Evolutionary conservation across 2,329 filamentous ascomycete species (phyloP).

Genomic region (Colletotrichum tropicicola): DNA sequence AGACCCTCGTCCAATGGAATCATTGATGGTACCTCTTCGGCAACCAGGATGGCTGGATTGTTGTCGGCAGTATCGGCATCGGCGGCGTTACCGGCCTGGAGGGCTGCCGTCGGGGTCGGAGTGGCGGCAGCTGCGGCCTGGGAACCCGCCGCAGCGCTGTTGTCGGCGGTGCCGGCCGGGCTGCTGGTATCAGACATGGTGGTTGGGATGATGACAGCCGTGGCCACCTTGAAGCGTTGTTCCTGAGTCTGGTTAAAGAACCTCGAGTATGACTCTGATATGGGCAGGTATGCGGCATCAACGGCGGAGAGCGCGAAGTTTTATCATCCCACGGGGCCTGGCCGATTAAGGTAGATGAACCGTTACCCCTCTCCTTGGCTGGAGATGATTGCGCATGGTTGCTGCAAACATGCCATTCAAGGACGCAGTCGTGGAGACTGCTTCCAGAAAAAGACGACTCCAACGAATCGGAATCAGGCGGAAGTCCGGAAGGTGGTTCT

Average conservation of each 20-base stretch:
- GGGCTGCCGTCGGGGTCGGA: neutral
- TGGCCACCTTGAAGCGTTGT: no score
- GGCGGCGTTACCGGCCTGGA: neutral
- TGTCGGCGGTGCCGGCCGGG: no score
- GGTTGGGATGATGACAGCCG: neutral
- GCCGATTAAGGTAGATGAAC: neutral
- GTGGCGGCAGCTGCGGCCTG: no score
- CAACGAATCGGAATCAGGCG: no score
- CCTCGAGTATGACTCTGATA: no score
- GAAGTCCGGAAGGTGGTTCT: no score
- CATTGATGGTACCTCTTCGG: neutral
- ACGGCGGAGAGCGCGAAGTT: neutral
- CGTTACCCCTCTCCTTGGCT: neutral
- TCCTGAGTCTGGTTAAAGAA: no score
- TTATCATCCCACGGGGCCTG: neutral
- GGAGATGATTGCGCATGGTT: neutral
- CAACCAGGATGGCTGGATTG: neutral
- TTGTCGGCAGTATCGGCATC: neutral
- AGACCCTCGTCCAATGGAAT: neutral
- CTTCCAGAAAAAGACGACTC: no score
- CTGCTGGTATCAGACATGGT: neutral
- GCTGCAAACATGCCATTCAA: neutral
- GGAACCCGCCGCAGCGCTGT: no score
- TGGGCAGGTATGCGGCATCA: no score
- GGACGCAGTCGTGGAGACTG: no score